A percentile compares a stretch with the other conserved stretches of the same genome.
Evolutionary conservation across 2,329 filamentous ascomycete species (phyloP).

Genomic region (Didymella segeticola): DNA sequence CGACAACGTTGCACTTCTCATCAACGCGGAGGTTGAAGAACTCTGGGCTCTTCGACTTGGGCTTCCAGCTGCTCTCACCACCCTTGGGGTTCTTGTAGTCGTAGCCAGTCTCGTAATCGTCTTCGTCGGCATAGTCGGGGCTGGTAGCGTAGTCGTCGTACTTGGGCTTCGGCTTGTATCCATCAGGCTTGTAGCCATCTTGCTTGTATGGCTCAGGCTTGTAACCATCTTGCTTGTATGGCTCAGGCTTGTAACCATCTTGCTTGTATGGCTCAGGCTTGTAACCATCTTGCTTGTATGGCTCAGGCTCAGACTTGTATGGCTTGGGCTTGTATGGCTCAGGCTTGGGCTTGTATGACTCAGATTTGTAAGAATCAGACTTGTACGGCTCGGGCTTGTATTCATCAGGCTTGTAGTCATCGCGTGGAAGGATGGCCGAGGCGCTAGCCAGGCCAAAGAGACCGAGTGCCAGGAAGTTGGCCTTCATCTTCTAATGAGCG

Average conservation of each 20-base stretch:
- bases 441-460: conserved; percentile 30
- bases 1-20: conserved; percentile 16
- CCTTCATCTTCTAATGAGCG: conserved; percentile 34
- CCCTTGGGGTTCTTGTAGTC: conserved; percentile 5
- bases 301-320: neutral
- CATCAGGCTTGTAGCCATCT: neutral
- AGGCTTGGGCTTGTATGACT: neutral
- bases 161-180: neutral
- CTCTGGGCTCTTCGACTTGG: conserved; percentile 32
- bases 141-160: conserved; percentile 3
- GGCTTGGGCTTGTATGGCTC: neutral
- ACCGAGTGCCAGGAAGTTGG: conserved; percentile 18
- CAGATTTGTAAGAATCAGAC: neutral
- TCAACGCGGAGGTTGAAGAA: conserved; percentile 36
- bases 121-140: conserved; percentile 2
- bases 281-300: neutral
- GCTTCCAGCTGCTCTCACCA: conserved; percentile 21
- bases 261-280: no score
- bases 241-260: no score
- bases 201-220: neutral
- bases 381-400: neutral
- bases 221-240: no score
- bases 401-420: neutral
- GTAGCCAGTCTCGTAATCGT: conserved; percentile 8
- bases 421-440: conserved; percentile 18